A percentile compares a stretch with the other conserved stretches of the same genome.
These are phyloP conservation scores for Trichophyton simii DNA, from an alignment of 2,329 filamentous ascomycete species.

Conservation along the genomic window DNA sequence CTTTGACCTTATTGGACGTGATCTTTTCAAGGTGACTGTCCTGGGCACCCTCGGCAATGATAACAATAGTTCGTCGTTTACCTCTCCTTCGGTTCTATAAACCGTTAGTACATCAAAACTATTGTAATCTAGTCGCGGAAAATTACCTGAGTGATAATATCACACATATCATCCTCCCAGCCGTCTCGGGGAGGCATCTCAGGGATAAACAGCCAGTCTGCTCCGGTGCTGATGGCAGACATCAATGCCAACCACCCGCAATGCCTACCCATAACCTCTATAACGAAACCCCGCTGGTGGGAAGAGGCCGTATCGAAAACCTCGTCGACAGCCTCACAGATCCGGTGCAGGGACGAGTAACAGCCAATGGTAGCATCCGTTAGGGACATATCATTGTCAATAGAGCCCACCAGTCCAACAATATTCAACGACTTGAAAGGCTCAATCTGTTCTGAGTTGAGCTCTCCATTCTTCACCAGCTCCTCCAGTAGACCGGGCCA, in stretches of 20 bases:
- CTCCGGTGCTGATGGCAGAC: conserved; percentile 86
- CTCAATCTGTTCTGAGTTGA: conserved; percentile 57
- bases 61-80: conserved; percentile 96
- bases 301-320: conserved; percentile 88
- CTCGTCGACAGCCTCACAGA: conserved; percentile 92
- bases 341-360: conserved; percentile 83
- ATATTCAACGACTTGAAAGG: conserved; percentile 86
- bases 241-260: conserved; percentile 96
- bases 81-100: conserved; percentile 67
- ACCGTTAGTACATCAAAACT: background rate
- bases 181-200: conserved; percentile 79
- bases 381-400: conserved; percentile 95
- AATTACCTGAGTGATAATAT: conserved; percentile 57
- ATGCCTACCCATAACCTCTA: conserved; percentile 97
- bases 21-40: conserved; percentile 78
- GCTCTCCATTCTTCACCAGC: conserved; percentile 60
- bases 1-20: conserved; percentile 65
- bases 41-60: conserved; percentile 88
- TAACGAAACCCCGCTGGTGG: conserved; percentile 90
- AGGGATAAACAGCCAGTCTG: conserved; percentile 93
- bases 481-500: conserved; percentile 84
- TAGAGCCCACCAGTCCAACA: conserved; percentile 88
- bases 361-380: conserved; percentile 96
- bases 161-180: conserved; percentile 82
- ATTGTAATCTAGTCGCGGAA: background rate